Evolutionary conservation across 1,284 basidiomycete species (phyloP).

Genomic region (Ustilago cynodontis): DNA sequence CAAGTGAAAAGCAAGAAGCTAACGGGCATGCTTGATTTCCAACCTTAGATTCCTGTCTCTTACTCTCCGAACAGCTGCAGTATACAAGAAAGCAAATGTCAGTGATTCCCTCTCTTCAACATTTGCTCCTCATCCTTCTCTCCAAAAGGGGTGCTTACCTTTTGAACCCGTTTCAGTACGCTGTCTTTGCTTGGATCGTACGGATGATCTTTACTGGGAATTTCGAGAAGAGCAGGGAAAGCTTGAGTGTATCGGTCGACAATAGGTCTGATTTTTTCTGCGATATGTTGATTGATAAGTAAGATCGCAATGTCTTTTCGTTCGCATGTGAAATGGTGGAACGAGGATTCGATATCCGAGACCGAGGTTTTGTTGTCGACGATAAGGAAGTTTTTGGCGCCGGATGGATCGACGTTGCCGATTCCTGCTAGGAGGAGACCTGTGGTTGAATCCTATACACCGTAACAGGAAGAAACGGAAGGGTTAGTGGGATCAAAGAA

Average conservation of each 20-base stretch:
- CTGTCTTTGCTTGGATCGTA: conserved; percentile 93
- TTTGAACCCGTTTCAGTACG: conserved; percentile 96
- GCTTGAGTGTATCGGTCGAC: conserved; percentile 95
- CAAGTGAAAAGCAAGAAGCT: neutral
- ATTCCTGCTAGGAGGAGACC: conserved; percentile 68
- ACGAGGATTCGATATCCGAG: conserved; percentile 65
- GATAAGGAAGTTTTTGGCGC: conserved; percentile 68
- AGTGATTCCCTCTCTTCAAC: neutral
- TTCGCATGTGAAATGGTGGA: conserved; percentile 60
- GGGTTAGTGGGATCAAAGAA: neutral
- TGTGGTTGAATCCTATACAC: conserved; percentile 65
- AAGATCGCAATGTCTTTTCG: conserved; percentile 68
- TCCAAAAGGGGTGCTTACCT: conserved; percentile 48
- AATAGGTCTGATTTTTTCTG: conserved; percentile 91
- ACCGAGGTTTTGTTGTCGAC: conserved; percentile 66
- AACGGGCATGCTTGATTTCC: no score
- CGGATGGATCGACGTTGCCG: conserved; percentile 65
- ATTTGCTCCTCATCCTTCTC: no score
- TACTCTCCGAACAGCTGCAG: conserved; percentile 19
- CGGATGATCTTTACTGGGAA: conserved; percentile 84
- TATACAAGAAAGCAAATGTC: neutral
- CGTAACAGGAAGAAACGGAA: no score
- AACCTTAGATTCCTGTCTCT: no score
- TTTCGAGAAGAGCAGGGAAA: conserved; percentile 96
- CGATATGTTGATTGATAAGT: conserved; percentile 70